These are phyloP conservation scores for Eragrostis tef DNA, from an alignment of 202 grass and related monocot genomes.

Conservation along the genomic window DNA sequence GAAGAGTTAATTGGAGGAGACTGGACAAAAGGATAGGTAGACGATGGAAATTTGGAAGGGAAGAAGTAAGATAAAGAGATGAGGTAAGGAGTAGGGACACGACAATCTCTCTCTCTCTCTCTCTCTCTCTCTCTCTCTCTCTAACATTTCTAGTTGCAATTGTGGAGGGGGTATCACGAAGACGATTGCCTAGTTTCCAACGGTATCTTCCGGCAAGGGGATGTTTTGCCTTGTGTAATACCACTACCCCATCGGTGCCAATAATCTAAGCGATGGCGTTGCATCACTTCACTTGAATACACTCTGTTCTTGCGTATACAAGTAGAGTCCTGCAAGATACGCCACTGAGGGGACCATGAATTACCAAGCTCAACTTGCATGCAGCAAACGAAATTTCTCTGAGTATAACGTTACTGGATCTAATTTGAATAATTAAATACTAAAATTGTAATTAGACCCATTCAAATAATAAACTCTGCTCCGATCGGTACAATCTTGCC, in stretches of 20 bases:
- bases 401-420: neutral
- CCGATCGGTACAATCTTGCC: neutral
- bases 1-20: constrained; percentile 20
- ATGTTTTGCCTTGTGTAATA: constrained; percentile 14
- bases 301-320: neutral
- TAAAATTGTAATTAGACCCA: neutral
- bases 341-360: neutral
- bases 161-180: constrained; percentile 21
- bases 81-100: neutral
- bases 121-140: neutral
- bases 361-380: neutral
- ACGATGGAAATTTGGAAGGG: neutral
- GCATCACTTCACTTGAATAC: neutral
- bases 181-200: constrained; percentile 34
- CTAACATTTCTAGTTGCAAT: constrained; percentile 26
- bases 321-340: neutral
- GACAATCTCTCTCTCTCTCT: neutral
- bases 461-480: neutral
- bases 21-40: constrained; percentile 32
- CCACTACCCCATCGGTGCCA: neutral
- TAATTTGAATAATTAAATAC: neutral
- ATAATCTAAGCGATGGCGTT: neutral
- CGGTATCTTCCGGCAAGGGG: constrained; percentile 37
- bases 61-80: neutral
- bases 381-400: neutral